These are phyloP conservation scores for Huntiella decipiens DNA, from an alignment of 2,329 filamentous ascomycete species.

Conservation along the genomic window DNA sequence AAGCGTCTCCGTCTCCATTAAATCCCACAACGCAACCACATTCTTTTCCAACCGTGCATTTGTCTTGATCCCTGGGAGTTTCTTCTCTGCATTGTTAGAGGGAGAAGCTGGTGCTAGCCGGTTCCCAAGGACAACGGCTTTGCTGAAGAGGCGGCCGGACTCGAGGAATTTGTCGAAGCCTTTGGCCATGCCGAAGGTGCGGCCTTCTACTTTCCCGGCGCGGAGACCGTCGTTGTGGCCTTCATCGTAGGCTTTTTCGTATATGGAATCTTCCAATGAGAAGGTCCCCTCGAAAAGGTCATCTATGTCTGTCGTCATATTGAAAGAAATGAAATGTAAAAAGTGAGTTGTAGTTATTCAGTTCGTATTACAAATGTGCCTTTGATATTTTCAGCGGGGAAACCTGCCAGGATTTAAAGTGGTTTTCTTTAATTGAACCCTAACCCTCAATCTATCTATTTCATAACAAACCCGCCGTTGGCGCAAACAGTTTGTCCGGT, in stretches of 20 bases:
- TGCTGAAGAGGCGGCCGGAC: conserved; percentile 59
- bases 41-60: conserved; percentile 60
- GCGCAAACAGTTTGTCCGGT: conserved; percentile 65
- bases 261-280: conserved; percentile 50
- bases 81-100: conserved; percentile 9
- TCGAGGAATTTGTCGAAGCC: conserved; percentile 85
- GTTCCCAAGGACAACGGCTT: conserved; percentile 67
- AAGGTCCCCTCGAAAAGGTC: conserved; percentile 39
- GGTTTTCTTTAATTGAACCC: neutral
- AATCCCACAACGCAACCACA: conserved; percentile 50
- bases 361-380: neutral
- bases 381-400: neutral
- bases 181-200: conserved; percentile 75
- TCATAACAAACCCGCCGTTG: conserved; percentile 49
- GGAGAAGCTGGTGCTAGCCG: conserved; percentile 27
- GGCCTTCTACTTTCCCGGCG: conserved; percentile 71
- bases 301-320: conserved; percentile 13
- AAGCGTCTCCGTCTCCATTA: conserved; percentile 62
- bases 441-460: conserved; percentile 12
- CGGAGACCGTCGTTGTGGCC: conserved; percentile 57
- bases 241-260: conserved; percentile 60
- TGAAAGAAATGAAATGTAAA: neutral
- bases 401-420: neutral
- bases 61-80: conserved; percentile 26
- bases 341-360: neutral